Base-by-base conservation (phyloP, 495 filamentous ascomycete genomes). In the Aspergillus steynii region DNA sequence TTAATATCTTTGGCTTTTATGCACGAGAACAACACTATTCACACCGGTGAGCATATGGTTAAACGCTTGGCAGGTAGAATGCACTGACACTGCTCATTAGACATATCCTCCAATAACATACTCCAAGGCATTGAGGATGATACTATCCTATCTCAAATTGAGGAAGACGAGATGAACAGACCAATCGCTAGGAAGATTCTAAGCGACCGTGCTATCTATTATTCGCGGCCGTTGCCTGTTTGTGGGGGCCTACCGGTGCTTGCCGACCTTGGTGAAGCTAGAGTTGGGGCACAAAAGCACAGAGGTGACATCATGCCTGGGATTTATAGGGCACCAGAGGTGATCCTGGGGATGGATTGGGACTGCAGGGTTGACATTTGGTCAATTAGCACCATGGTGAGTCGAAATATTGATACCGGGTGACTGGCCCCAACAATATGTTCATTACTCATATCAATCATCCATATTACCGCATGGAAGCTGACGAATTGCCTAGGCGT, bases 261-360 rank as follows among this genome's bases (percentile, higher is more conserved):
- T 50, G 60, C 58, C 29, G 67, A 70, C 51, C 56, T 71, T 51
- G 69, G 69, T 5, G 65, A 67, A 50, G 68, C 71, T 10, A 60
- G 62, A 34, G n/a, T 66, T 14, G 68, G 68, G 25, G 45, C 26
- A n/a, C 7, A 46, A 29, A 61, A 52, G 2, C 56, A 63, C 50
- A 59, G 26, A 15, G 61, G 61, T 6, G 69, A 74, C 57, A 68
- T 74, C 57, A 73, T 73, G 71, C 74, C 74, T 15, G 61, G 60
- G 7, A 61, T 75, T 51, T 80, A 78, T 63, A 58, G 73, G 32
- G 73, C 74, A 48, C 76, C 74, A 4, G 76, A 80, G 57, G 61
- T 77, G 0, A 72, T 77, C 47, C 37, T 77, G 47, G 65, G 61
- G 1, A 72, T 71, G 57, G 62, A 63, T 29, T 80, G 76, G 76